Evolutionary conservation across 805 yeast species (phyloP).

Genomic region (Sugiyamaella americana): DNA sequence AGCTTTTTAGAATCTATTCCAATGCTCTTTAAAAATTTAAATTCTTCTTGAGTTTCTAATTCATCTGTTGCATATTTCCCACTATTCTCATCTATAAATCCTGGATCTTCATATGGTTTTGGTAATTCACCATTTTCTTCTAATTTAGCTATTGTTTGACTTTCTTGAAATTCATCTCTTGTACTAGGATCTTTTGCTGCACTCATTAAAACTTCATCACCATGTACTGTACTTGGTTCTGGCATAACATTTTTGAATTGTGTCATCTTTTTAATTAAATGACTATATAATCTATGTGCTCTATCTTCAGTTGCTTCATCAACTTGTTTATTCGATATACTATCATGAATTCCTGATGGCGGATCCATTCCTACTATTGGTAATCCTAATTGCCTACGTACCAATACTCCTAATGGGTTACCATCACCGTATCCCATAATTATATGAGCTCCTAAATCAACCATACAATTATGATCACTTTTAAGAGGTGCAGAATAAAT

Average conservation of each 20-base stretch:
- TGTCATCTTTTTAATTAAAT: conserved; percentile 33
- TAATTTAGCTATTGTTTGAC: conserved; percentile 33
- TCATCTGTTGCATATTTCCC: conserved; percentile 17
- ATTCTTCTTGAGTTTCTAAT: conserved; percentile 27
- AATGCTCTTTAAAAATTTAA: conserved; percentile 26
- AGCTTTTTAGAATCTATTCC: conserved; percentile 21
- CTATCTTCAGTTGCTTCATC: conserved; percentile 28
- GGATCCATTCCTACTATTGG: conserved; percentile 34
- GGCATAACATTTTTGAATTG: conserved; percentile 31
- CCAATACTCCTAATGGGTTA: conserved; percentile 36
- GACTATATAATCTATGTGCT: conserved; percentile 32
- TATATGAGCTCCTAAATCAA: conserved; percentile 38
- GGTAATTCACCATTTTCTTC: conserved; percentile 31
- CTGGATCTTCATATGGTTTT: conserved; percentile 30
- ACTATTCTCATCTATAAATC: conserved; percentile 18
- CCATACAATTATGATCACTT: conserved; percentile 22
- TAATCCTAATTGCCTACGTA: conserved; percentile 37
- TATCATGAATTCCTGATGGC: conserved; percentile 30
- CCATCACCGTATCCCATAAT: conserved; percentile 38
- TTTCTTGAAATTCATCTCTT: conserved; percentile 27
- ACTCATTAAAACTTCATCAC: conserved; percentile 33
- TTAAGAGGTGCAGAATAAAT: conserved; percentile 33
- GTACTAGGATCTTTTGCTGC: conserved; percentile 35
- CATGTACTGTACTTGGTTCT: conserved; percentile 31
- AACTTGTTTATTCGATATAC: conserved; percentile 29